Percentiles rank a stretch among this genome's conserved stretches.
Evolutionary conservation across 495 filamentous ascomycete genomes (phyloP).

Genomic region (Umbilicaria muhlenbergii): DNA sequence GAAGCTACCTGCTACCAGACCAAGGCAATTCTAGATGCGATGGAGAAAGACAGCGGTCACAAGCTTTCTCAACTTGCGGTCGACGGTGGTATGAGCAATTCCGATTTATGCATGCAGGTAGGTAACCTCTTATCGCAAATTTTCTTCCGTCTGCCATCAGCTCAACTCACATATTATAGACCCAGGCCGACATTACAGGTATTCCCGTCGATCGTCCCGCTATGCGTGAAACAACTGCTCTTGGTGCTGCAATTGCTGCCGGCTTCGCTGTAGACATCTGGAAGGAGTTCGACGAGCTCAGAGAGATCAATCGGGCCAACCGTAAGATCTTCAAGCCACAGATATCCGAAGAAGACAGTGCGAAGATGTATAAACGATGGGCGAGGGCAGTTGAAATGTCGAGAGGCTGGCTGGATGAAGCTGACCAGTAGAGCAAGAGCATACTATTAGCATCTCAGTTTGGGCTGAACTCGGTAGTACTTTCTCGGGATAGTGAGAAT

Average conservation of each 20-base stretch:
- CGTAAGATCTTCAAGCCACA: slow-evolving; percentile 58
- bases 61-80: slow-evolving; percentile 65
- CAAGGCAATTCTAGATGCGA: slow-evolving; percentile 84
- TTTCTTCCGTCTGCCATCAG: neutral
- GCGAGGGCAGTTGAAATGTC: slow-evolving; percentile 81
- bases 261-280: slow-evolving; percentile 77
- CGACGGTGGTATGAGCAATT: slow-evolving; percentile 90
- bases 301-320: slow-evolving; percentile 59
- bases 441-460: too few relatives aligned
- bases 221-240: slow-evolving; percentile 88
- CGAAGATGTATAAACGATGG: slow-evolving; percentile 65
- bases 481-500: neutral
- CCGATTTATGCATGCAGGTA: slow-evolving; percentile 87
- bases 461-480: neutral
- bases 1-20: slow-evolving; percentile 95
- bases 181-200: slow-evolving; percentile 78
- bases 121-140: slow-evolving; percentile 7
- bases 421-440: too few relatives aligned
- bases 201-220: slow-evolving; percentile 77
- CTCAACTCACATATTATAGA: slow-evolving; percentile 25
- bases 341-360: slow-evolving; percentile 42
- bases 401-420: slow-evolving; percentile 50
- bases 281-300: slow-evolving; percentile 64
- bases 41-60: slow-evolving; percentile 80
- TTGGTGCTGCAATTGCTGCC: slow-evolving; percentile 88